Evolutionary conservation across 306 rosid species (phyloP), one percentile per base, ranked within the genome.

Genomic region (Trifolium pratense): DNA sequence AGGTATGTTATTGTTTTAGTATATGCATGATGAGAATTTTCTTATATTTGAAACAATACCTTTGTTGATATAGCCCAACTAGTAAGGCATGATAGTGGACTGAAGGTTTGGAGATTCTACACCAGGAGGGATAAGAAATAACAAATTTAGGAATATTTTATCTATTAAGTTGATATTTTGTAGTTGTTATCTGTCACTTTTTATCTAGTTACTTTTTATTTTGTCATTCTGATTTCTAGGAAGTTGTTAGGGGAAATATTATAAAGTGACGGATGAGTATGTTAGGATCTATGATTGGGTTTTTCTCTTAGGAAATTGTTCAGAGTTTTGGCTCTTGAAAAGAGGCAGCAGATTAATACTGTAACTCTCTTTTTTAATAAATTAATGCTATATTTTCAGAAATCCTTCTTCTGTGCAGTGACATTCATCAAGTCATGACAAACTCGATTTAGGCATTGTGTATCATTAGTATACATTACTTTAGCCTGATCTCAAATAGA

Each of bases 11-110:
- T n/a, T n/a, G n/a, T n/a, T n/a, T n/a, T n/a, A n/a, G n/a, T n/a
- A n/a, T n/a, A n/a, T n/a, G n/a, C 45, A 63, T 43, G 74, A 20
- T 58, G 52, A 36, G 17, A 69, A 63, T 11, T 9, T 66, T 69
- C 18, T 42, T 66, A 25, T 67, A 25, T 36, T 25, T 60, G 66
- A 68, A 59, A 21, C 13, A 23, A 77, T 66, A 43, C 14, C 43
- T 43, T 43, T 37, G 66, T 66, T 21, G 42, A 62, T 62, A 36
- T 29, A 56, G 32, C 36, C 62, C 16, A 56, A 23, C 62, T 56
- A 48, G 55, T n/a, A 48, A 48, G 55, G 21, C 10, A 16, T 3
- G 2, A 23, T 23, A 23, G 62, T 23, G 62, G 62, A 14, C 62
- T 16, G 6, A 56, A 21, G 62, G 36, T 56, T 56, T 56, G 62